phyloP scores from a whole-genome alignment of 352 stramenopile genomes.

The Pythium oligandrum region DNA sequence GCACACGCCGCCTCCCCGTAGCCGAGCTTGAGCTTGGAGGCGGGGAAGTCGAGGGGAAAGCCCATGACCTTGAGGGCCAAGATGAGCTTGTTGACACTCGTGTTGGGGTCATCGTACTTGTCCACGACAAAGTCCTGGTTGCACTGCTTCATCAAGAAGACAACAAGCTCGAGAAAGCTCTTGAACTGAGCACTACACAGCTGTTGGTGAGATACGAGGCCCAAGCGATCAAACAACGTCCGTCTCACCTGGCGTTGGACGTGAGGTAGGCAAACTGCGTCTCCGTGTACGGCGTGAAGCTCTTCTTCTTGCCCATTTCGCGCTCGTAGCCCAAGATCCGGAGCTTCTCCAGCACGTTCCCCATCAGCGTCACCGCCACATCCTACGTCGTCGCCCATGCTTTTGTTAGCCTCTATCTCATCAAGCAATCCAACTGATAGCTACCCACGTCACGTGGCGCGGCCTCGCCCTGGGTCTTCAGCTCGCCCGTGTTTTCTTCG shows the following conservation, averaged over 20 bases:
- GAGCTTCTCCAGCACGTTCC: conserved; percentile 81
- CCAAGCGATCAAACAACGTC: too few species aligned
- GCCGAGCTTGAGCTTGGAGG: conserved; percentile 71
- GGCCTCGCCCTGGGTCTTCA: conserved; percentile 16
- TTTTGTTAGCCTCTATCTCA: too few species aligned
- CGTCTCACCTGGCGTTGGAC: conserved; percentile 42
- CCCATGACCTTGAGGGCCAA: conserved; percentile 75
- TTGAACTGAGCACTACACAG: conserved; percentile 63
- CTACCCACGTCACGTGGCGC: conserved; percentile 22
- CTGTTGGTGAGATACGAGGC: too few species aligned
- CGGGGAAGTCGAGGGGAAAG: conserved; percentile 78
- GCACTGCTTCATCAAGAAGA: conserved; percentile 70
- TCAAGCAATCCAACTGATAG: too few species aligned
- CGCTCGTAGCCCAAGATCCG: conserved; percentile 75
- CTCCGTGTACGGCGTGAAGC: conserved; percentile 58
- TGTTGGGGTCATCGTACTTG: conserved; percentile 87
- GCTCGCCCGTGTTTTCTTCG: conserved; percentile 18
- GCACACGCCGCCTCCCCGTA: conserved; percentile 74
- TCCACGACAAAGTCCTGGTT: conserved; percentile 79
- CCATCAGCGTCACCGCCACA: conserved; percentile 74
- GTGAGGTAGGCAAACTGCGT: conserved; percentile 65
- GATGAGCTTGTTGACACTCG: conserved; percentile 86
- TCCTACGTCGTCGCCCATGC: conserved; percentile 28
- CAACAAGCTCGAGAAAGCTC: conserved; percentile 66
- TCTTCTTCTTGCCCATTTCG: conserved; percentile 74